Evolutionary conservation across 352 stramenopile species (phyloP).

Genomic region (Phytophthora capsici): DNA sequence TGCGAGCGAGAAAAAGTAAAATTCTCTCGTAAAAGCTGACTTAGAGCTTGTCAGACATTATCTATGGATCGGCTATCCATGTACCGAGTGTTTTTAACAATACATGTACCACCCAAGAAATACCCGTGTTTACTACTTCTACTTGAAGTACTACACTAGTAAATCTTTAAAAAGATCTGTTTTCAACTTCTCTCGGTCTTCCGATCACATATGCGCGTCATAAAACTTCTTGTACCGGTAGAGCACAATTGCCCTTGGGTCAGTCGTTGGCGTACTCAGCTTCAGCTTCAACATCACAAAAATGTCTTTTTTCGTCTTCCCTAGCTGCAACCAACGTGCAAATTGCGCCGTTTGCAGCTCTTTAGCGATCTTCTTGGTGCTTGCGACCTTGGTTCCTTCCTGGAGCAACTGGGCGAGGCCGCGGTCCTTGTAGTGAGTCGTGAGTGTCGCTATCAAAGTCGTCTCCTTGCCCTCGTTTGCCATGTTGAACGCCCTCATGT

Average conservation of each 20-base stretch:
- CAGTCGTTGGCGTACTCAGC: neutral
- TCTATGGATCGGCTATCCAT: no score
- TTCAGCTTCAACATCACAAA: neutral
- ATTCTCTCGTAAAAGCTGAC: slow-evolving; percentile 67
- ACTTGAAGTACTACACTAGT: no score
- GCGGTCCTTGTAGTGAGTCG: neutral
- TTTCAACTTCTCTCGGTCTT: no score
- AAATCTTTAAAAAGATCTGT: no score
- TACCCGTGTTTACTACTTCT: no score
- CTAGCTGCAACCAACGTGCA: neutral
- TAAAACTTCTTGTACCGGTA: neutral
- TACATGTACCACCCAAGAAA: no score
- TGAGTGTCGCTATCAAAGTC: neutral
- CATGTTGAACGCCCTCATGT: neutral
- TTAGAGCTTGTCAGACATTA: slow-evolving; percentile 56
- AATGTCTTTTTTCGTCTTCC: neutral
- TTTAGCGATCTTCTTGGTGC: slow-evolving; percentile 1
- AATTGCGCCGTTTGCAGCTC: slow-evolving; percentile 1
- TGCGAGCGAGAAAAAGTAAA: slow-evolving; percentile 72
- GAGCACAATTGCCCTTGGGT: neutral
- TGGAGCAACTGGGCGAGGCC: neutral
- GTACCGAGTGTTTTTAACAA: no score
- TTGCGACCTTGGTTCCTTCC: neutral
- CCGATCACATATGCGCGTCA: neutral
- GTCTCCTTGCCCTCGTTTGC: neutral